A percentile compares a stretch with the other conserved stretches of the same genome.
Evolutionary conservation across 768 basidiomycete genomes (phyloP).

Genomic region (Amyloporia xantha): DNA sequence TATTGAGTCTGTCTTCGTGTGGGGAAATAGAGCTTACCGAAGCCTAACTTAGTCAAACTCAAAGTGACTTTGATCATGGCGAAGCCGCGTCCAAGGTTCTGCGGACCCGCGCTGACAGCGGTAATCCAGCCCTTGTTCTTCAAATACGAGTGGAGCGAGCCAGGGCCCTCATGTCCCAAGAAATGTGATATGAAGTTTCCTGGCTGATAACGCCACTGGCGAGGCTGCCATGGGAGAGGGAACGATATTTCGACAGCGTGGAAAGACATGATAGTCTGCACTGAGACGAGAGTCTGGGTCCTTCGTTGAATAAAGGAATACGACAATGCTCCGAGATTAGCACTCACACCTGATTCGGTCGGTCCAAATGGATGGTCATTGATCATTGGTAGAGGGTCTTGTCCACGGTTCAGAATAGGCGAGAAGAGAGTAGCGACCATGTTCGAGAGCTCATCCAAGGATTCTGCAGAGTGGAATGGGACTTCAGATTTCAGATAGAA

Average conservation of each 20-base stretch:
- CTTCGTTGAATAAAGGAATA: neutral
- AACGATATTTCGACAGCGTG: conserved; percentile 80
- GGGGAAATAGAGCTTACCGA: conserved; percentile 47
- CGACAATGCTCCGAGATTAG: neutral
- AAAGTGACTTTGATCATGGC: conserved; percentile 84
- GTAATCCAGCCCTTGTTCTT: conserved; percentile 88
- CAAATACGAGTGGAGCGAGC: conserved; percentile 85
- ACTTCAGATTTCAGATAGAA: neutral
- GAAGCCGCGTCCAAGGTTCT: conserved; percentile 73
- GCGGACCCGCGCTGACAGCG: conserved; percentile 60
- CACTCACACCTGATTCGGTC: conserved; percentile 62
- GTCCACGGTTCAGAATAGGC: conserved; percentile 57
- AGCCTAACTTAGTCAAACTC: conserved; percentile 78
- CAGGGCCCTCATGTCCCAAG: conserved; percentile 88
- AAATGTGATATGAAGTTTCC: conserved; percentile 71
- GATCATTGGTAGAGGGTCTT: conserved; percentile 55
- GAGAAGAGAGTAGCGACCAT: conserved; percentile 65
- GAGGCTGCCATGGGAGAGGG: conserved; percentile 66
- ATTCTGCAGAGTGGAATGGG: conserved; percentile 40
- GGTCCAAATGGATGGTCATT: conserved; percentile 71
- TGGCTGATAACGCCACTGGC: conserved; percentile 75
- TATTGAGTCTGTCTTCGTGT: neutral
- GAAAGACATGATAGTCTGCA: conserved; percentile 87
- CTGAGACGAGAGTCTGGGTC: conserved; percentile 66
- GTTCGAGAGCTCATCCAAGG: conserved; percentile 63